phyloP scores from a whole-genome alignment of 2,329 filamentous ascomycete species.

The Stachybotrys echinatus region DNA sequence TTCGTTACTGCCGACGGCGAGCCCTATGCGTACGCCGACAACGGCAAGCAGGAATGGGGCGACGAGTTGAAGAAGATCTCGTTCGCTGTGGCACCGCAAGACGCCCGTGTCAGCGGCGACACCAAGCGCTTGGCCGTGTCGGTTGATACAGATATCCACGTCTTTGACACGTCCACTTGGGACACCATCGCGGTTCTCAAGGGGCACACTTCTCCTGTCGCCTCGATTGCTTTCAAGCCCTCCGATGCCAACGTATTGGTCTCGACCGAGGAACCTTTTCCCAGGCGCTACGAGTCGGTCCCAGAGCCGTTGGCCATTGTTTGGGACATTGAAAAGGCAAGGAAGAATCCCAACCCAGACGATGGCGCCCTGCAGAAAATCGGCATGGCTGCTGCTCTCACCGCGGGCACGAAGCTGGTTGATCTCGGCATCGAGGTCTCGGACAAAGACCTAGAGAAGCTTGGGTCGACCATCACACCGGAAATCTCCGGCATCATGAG shows the following conservation, averaged over 20 bases:
- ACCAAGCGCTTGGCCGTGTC: conserved; percentile 1
- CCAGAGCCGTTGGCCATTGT: neutral
- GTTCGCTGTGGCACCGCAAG: neutral
- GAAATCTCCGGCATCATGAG: neutral
- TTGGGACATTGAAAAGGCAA: neutral
- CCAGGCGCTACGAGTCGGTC: neutral
- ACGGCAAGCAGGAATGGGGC: conserved; percentile 4
- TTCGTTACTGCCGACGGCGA: conserved; percentile 2
- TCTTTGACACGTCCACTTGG: neutral
- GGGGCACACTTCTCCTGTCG: neutral
- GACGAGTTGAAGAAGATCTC: conserved; percentile 3
- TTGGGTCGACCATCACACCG: neutral
- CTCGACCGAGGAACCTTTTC: neutral
- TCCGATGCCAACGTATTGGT: conserved; percentile 2
- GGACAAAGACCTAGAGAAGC: neutral
- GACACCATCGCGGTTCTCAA: neutral
- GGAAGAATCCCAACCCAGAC: neutral
- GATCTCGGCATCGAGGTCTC: neutral
- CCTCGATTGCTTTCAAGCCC: conserved; percentile 2
- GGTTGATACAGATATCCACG: conserved; percentile 1
- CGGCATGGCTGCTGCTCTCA: neutral
- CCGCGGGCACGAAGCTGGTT: neutral
- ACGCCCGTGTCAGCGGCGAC: conserved; percentile 4
- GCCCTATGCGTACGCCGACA: conserved; percentile 3
- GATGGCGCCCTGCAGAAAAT: neutral